phyloP scores from a whole-genome alignment of 164 flowering plant genomes.

The Aristolochia fimbriata region DNA sequence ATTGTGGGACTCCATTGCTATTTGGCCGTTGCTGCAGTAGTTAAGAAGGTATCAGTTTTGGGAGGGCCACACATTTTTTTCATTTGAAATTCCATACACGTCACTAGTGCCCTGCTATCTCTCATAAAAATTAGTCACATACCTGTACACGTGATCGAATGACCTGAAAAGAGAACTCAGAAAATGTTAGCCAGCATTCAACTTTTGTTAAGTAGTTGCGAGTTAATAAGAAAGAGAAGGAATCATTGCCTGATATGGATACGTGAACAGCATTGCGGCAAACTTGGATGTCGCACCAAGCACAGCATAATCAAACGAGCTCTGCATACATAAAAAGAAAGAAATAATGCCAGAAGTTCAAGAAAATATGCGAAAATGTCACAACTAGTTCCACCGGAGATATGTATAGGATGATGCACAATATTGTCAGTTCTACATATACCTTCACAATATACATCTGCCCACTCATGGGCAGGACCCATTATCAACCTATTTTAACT shows the following conservation, averaged over 20 bases:
- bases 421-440: too few relatives aligned
- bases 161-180: conserved; percentile 44
- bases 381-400: too few relatives aligned
- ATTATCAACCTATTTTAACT: too few relatives aligned
- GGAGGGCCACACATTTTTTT: too few relatives aligned
- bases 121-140: background rate
- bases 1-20: conserved; percentile 55
- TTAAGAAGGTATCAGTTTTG: conserved; percentile 4
- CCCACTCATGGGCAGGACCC: too few relatives aligned
- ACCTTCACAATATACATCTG: too few relatives aligned
- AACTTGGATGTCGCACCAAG: conserved; percentile 87
- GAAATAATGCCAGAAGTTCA: background rate
- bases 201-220: background rate
- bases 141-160: conserved; percentile 95
- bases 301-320: conserved; percentile 67
- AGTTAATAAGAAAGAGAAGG: background rate
- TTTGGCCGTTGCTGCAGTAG: conserved; percentile 81
- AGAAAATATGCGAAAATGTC: background rate
- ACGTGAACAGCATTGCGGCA: conserved; percentile 76
- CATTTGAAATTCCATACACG: too few relatives aligned
- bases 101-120: too few relatives aligned
- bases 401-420: too few relatives aligned
- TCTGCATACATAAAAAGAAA: conserved; percentile 29
- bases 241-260: conserved; percentile 33
- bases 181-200: background rate